phyloP scores from a whole-genome alignment of 306 rosid genomes.

The Fragaria ananassa region DNA sequence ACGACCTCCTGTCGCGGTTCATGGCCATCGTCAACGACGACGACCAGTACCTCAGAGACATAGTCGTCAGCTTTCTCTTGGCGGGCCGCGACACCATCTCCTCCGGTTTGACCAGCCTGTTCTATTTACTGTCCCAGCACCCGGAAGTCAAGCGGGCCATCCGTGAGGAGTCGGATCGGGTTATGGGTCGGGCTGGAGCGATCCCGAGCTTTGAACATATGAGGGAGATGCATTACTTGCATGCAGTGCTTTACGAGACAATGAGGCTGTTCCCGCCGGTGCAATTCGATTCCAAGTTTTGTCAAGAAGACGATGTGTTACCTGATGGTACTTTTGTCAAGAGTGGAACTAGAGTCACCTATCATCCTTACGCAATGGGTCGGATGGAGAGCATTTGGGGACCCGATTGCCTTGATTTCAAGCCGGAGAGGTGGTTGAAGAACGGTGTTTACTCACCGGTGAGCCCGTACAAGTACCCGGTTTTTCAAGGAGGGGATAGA shows the following conservation, averaged over 20 bases:
- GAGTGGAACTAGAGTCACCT: slow-evolving; percentile 72
- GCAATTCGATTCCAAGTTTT: slow-evolving; percentile 81
- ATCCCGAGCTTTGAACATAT: slow-evolving; percentile 37
- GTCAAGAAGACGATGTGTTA: slow-evolving; percentile 62
- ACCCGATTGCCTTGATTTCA: slow-evolving; percentile 52
- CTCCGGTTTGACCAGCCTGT: slow-evolving; percentile 61
- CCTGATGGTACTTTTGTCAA: slow-evolving; percentile 76
- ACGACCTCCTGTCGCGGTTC: slow-evolving; percentile 74
- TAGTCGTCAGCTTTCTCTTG: slow-evolving; percentile 64
- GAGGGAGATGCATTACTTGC: slow-evolving; percentile 61
- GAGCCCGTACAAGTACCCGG: slow-evolving; percentile 64
- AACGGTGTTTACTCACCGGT: slow-evolving; percentile 42
- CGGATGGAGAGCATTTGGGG: slow-evolving; percentile 87
- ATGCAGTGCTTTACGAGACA: slow-evolving; percentile 66
- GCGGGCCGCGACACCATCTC: slow-evolving; percentile 92
- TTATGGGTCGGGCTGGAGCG: slow-evolving; percentile 24
- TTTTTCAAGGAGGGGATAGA: slow-evolving; percentile 77
- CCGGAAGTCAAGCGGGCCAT: slow-evolving; percentile 42
- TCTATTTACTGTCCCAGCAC: slow-evolving; percentile 44
- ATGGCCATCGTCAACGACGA: slow-evolving; percentile 53
- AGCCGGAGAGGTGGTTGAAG: slow-evolving; percentile 73
- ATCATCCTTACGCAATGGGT: slow-evolving; percentile 96
- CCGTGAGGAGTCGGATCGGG: slow-evolving; percentile 50
- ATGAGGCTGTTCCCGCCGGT: slow-evolving; percentile 83
- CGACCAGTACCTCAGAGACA: slow-evolving; percentile 64